Evolutionary conservation across 2,329 filamentous ascomycete genomes (phyloP).

Genomic region (Xylariaceae sp.): DNA sequence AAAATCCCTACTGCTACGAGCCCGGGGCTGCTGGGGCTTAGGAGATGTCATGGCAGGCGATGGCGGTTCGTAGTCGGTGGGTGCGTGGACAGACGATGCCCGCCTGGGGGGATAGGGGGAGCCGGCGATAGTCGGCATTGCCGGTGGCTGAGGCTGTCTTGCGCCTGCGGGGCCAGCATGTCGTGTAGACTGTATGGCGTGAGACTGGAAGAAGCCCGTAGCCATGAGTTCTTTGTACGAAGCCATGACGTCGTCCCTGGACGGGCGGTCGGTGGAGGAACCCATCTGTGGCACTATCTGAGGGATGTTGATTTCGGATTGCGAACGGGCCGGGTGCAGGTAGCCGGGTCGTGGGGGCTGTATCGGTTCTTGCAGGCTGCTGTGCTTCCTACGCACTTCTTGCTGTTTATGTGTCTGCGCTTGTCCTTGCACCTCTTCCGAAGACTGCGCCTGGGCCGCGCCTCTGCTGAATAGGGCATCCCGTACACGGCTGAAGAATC

Average conservation of each 20-base stretch:
- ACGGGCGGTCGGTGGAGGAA: slow-evolving; percentile 26
- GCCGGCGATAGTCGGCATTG: slow-evolving; percentile 17
- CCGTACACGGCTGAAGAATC: slow-evolving; percentile 30
- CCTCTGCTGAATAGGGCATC: slow-evolving; percentile 24
- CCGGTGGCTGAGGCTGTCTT: slow-evolving; percentile 5
- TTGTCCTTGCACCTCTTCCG: slow-evolving; percentile 4
- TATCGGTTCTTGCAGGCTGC: slow-evolving; percentile 28
- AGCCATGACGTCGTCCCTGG: slow-evolving; percentile 50
- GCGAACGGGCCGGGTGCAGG: slow-evolving; percentile 20
- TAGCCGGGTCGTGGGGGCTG: slow-evolving; percentile 17
- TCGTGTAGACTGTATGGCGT: slow-evolving; percentile 55
- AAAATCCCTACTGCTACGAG: slow-evolving; percentile 7
- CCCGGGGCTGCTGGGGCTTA: slow-evolving; percentile 1
- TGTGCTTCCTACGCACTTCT: slow-evolving; percentile 26
- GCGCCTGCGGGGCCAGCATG: slow-evolving; percentile 32
- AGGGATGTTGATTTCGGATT: slow-evolving; percentile 22
- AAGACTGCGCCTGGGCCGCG: too few relatives aligned
- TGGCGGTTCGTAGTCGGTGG: slow-evolving; percentile 1
- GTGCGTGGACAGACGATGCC: slow-evolving; percentile 17
- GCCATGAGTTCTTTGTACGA: slow-evolving; percentile 55
- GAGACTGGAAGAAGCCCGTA: slow-evolving; percentile 55
- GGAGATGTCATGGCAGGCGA: background rate
- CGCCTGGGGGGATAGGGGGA: slow-evolving; percentile 19
- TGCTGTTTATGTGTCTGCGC: slow-evolving; percentile 12
- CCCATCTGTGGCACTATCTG: slow-evolving; percentile 16